Base-by-base conservation (phyloP, 1,284 basidiomycete genomes). In the Apiotrichum mycotoxinovorans region DNA sequence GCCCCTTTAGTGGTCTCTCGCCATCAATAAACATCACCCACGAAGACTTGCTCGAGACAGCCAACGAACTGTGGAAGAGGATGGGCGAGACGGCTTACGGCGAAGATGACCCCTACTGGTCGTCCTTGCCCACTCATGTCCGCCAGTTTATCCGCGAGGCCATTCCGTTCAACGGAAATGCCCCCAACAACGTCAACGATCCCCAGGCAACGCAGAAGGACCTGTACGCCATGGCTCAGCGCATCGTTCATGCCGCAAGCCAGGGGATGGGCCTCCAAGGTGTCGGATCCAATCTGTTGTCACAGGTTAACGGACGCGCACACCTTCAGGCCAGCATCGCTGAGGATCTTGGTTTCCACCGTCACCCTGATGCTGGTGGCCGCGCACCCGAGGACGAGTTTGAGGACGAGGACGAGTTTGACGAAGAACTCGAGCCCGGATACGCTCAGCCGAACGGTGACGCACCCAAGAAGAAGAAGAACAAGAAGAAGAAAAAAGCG, bases 151-250 rank as follows among this genome's bases (percentile, higher is more conserved):
- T 84, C 46, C 74, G 81, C 53, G 81, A 82, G 55, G 82, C 82
- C 17, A 76, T 84, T 3, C 83, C 83, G 1, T 75, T 80, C 59
- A 63, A 65, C 43, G 64, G 56, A 10, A 48, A 23, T 18, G 57
- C 63, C n/a, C 64, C 66, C 50, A 66, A 68, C 47, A 59, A 59
- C 26, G 56, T 64, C 44, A 66, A 66, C 44, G 64, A 68, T 33
- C 58, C 66, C 40, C 63, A 67, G 43, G 64, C 68, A 26, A 71
- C 72, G 51, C 71, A 76, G 58, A 64, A 69, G 47, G 72, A 83
- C 34, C 84, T 87, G 82, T 84, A 85, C 68, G 80, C 83, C 55
- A 82, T 86, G 66, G 85, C 85, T 34, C 85, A 86, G 66, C 84
- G 84, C 70, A 83, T 86, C 70, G 80, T 84, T 17, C 67, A 66